A percentile compares a stretch with the other conserved stretches of the same genome.
phyloP scores from a whole-genome alignment of 2,329 filamentous ascomycete genomes.

The Alternaria ventricosa region DNA sequence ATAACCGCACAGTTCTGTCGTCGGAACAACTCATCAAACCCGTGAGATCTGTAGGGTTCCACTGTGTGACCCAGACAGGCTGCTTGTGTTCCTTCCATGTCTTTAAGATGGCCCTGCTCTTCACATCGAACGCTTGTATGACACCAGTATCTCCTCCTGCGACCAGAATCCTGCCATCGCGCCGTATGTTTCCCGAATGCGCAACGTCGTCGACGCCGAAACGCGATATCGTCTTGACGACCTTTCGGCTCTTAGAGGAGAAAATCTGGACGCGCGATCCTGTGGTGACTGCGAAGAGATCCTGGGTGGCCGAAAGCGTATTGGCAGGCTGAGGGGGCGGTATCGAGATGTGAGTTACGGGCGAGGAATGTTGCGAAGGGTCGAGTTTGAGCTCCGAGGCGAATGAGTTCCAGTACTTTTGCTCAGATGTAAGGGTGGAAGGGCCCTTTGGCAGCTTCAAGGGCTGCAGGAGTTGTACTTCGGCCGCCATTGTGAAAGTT shows the following conservation, averaged over 20 bases:
- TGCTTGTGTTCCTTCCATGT: constrained; percentile 96
- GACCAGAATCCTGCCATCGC: constrained; percentile 86
- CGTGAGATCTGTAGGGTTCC: constrained; percentile 88
- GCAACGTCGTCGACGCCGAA: constrained; percentile 82
- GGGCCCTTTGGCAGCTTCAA: constrained; percentile 85
- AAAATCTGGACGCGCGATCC: constrained; percentile 93
- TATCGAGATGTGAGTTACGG: constrained; percentile 88
- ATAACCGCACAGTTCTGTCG: constrained; percentile 89
- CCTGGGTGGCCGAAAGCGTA: constrained; percentile 53
- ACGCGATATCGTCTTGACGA: constrained; percentile 90
- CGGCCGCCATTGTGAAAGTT: constrained; percentile 73
- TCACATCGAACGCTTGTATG: constrained; percentile 94
- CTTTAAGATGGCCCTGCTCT: constrained; percentile 87
- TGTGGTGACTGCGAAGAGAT: constrained; percentile 91
- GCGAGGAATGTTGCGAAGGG: constrained; percentile 87
- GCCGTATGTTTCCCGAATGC: constrained; percentile 84
- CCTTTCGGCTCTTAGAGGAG: constrained; percentile 88
- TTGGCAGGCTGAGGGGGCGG: constrained; percentile 55
- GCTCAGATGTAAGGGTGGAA: constrained; percentile 84
- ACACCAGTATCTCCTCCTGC: constrained; percentile 90
- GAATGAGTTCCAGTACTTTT: constrained; percentile 96
- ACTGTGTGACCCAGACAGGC: constrained; percentile 89
- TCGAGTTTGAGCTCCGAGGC: constrained; percentile 83
- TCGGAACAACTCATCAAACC: constrained; percentile 88
- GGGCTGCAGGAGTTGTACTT: constrained; percentile 79